Evolutionary conservation across 257 asterid genomes (phyloP).

Genomic region (Voacanga thouarsii): DNA sequence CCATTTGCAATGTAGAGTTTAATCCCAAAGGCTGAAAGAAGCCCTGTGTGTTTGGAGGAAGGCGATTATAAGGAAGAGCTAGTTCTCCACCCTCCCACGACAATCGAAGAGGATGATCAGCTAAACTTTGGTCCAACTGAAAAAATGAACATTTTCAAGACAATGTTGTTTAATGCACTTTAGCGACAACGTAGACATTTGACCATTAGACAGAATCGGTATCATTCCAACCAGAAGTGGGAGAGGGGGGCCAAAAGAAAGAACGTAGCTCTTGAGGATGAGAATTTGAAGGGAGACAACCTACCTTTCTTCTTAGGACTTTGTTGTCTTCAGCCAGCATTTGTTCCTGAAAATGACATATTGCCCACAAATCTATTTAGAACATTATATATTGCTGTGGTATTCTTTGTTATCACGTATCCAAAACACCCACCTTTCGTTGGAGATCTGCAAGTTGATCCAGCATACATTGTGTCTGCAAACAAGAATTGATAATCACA

Average conservation of each 20-base stretch:
- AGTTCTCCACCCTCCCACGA: constrained; percentile 25
- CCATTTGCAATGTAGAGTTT: constrained; percentile 18
- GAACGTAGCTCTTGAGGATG: neutral
- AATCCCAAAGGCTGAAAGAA: constrained; percentile 23
- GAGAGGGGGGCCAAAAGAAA: neutral
- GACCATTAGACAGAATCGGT: neutral
- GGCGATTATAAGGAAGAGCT: neutral
- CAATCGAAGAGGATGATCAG: constrained; percentile 5
- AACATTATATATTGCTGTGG: neutral
- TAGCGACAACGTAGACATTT: neutral
- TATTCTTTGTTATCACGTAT: neutral
- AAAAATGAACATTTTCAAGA: neutral
- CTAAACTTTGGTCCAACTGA: constrained; percentile 22
- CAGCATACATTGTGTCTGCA: constrained; percentile 16
- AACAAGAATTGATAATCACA: neutral
- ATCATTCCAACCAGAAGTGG: neutral
- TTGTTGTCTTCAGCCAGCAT: constrained; percentile 26
- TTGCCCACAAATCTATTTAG: neutral
- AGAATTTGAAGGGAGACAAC: neutral
- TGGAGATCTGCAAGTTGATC: constrained; percentile 37
- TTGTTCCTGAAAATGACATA: constrained; percentile 22
- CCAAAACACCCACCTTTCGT: constrained; percentile 2
- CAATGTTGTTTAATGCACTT: neutral
- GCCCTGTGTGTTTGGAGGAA: constrained; percentile 21
- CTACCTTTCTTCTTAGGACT: constrained; percentile 21